phyloP scores from a whole-genome alignment of 805 yeast species.

The Yamadazyma nakazawae region DNA sequence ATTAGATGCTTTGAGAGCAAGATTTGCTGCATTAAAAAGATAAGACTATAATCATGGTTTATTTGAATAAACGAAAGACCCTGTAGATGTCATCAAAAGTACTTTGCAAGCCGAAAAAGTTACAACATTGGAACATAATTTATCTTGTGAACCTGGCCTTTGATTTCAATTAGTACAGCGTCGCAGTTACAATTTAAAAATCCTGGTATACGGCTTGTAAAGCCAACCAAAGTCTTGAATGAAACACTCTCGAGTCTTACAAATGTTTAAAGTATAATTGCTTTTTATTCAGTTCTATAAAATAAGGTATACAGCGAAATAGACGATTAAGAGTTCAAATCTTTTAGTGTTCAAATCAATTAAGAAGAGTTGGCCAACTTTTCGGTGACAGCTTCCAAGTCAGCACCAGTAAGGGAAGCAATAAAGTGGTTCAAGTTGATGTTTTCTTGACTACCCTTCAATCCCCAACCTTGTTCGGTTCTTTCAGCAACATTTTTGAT shows the following conservation, averaged over 20 bases:
- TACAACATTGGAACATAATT: too few species aligned
- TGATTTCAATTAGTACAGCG: too few species aligned
- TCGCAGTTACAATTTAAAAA: too few species aligned
- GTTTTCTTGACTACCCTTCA: slow-evolving; percentile 78
- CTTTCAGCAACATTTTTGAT: slow-evolving; percentile 33
- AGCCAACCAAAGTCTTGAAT: too few species aligned
- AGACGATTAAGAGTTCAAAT: not conserved
- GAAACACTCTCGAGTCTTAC: too few species aligned
- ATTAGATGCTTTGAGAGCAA: slow-evolving; percentile 60
- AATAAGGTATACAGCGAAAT: not conserved
- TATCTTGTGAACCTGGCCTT: too few species aligned
- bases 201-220: too few species aligned
- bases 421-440: slow-evolving; percentile 71
- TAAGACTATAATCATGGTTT: not conserved
- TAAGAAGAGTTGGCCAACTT: slow-evolving; percentile 1
- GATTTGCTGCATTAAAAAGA: slow-evolving; percentile 72
- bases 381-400: slow-evolving; percentile 45
- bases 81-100: too few species aligned
- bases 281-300: not conserved
- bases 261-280: too few species aligned
- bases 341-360: too few species aligned
- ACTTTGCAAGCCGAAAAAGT: too few species aligned
- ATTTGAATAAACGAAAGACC: too few species aligned
- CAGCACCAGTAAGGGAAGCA: slow-evolving; percentile 46
- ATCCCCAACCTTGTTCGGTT: slow-evolving; percentile 26